A percentile compares a stretch with the other conserved stretches of the same genome.
phyloP scores from a whole-genome alignment of 2,329 filamentous ascomycete species.

The Lachnellula arida region DNA sequence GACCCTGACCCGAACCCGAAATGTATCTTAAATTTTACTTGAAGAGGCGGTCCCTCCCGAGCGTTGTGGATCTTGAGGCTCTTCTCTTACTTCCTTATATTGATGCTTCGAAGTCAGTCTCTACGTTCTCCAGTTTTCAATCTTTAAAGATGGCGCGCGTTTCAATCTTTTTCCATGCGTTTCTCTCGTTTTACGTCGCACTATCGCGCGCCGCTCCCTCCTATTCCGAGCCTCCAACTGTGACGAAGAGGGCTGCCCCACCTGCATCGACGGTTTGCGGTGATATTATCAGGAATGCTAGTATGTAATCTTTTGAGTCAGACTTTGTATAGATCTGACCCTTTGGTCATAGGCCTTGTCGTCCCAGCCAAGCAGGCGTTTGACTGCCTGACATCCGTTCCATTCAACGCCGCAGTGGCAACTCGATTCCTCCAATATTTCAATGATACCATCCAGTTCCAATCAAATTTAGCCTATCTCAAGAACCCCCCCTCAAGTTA shows the following conservation, averaged over 20 bases:
- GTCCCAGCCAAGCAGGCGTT: constrained; percentile 30
- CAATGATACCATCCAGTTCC: constrained; percentile 37
- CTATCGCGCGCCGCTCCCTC: not conserved
- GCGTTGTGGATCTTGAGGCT: not conserved
- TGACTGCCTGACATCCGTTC: constrained; percentile 40
- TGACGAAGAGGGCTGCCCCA: not conserved
- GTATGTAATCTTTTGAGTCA: not conserved
- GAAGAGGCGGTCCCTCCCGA: not conserved
- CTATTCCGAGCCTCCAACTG: not conserved
- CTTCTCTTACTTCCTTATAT: not conserved
- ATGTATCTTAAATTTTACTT: not conserved
- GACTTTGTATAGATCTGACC: too few species aligned
- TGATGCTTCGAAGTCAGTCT: not conserved
- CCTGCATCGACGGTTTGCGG: constrained; percentile 6
- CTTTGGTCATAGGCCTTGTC: not conserved
- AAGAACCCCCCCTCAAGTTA: constrained; percentile 48
- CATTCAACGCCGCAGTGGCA: constrained; percentile 42
- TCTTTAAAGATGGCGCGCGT: not conserved
- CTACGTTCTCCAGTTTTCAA: not conserved
- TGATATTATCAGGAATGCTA: not conserved
- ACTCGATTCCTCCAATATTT: constrained; percentile 40
- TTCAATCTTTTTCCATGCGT: not conserved
- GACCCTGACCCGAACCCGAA: not conserved
- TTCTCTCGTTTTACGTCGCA: not conserved
- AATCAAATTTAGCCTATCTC: constrained; percentile 31